Evolutionary conservation across 2,329 filamentous ascomycete species (phyloP).

Genomic region (Fusarium euwallaceae): DNA sequence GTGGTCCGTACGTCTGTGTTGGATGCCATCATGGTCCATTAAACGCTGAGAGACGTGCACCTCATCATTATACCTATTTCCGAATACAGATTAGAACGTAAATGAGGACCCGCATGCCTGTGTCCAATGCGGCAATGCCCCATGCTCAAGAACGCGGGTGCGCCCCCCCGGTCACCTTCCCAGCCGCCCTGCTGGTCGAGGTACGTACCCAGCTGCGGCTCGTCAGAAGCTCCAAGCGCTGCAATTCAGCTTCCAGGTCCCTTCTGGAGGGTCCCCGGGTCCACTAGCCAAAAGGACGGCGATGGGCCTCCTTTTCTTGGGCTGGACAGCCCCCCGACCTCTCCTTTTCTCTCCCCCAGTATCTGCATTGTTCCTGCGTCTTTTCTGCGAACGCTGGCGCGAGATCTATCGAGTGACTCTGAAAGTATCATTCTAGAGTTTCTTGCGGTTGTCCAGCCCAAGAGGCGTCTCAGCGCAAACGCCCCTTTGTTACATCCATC

Average conservation of each 20-base stretch:
- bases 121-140: conserved; percentile 19
- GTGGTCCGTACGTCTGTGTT: conserved; percentile 6
- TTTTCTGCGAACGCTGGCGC: neutral
- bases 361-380: conserved; percentile 18
- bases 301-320: conserved; percentile 46
- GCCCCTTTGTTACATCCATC: conserved; percentile 34
- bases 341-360: conserved; percentile 32
- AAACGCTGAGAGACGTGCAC: conserved; percentile 22
- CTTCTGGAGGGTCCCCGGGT: conserved; percentile 37
- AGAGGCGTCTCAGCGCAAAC: conserved; percentile 24
- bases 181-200: conserved; percentile 30
- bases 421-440: conserved; percentile 18
- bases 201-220: conserved; percentile 22
- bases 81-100: conserved; percentile 21
- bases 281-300: conserved; percentile 33
- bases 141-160: conserved; percentile 34
- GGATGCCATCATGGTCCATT: conserved; percentile 8
- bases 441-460: conserved; percentile 13
- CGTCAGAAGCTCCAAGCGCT: conserved; percentile 24
- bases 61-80: conserved; percentile 4
- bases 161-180: conserved; percentile 25
- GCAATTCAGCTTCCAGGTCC: conserved; percentile 36
- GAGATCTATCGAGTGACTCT: conserved; percentile 6
- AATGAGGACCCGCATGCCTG: neutral
- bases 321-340: conserved; percentile 33